These are phyloP conservation scores for Coniochaeta sp. DNA, from an alignment of 2,329 filamentous ascomycete genomes.

Conservation along the genomic window DNA sequence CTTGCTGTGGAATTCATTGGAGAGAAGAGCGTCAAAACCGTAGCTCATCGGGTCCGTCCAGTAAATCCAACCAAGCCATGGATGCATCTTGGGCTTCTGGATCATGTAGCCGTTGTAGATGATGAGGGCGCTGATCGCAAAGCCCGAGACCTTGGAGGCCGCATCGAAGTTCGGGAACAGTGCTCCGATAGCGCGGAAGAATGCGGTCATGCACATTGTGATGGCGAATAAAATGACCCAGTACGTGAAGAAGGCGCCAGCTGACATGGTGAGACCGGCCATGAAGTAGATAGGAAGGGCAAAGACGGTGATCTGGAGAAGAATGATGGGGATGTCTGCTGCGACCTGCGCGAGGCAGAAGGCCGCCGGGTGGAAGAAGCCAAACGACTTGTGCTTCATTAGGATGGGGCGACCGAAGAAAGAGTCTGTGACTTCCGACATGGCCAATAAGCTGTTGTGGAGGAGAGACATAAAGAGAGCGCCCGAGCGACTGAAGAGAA, in stretches of 20 bases:
- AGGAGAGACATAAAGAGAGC: constrained; percentile 43
- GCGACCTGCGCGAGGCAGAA: constrained; percentile 51
- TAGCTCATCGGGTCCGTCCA: constrained; percentile 61
- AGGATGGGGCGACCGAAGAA: constrained; percentile 63
- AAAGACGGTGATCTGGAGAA: constrained; percentile 60
- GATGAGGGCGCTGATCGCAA: constrained; percentile 55
- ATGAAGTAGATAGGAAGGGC: constrained; percentile 73
- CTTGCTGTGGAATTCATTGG: constrained; percentile 48
- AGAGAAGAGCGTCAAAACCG: constrained; percentile 53
- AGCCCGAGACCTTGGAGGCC: constrained; percentile 50
- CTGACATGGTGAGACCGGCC: constrained; percentile 59
- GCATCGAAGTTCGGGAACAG: constrained; percentile 54
- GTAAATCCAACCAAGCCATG: constrained; percentile 64
- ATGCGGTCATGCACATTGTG: constrained; percentile 7
- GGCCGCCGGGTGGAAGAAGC: constrained; percentile 47
- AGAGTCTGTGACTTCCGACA: constrained; percentile 73
- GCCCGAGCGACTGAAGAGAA: constrained; percentile 52
- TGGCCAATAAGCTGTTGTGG: constrained; percentile 59
- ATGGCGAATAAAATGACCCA: constrained; percentile 53
- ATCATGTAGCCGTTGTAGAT: constrained; percentile 64
- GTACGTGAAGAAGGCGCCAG: constrained; percentile 62
- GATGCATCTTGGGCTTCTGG: constrained; percentile 51
- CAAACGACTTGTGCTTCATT: constrained; percentile 37
- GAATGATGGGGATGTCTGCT: constrained; percentile 53
- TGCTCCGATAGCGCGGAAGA: constrained; percentile 54